A percentile compares a stretch with the other conserved stretches of the same genome.
Conservation (phyloP, 306 rosid genomes). For the Vachellia collinsii region DNA sequence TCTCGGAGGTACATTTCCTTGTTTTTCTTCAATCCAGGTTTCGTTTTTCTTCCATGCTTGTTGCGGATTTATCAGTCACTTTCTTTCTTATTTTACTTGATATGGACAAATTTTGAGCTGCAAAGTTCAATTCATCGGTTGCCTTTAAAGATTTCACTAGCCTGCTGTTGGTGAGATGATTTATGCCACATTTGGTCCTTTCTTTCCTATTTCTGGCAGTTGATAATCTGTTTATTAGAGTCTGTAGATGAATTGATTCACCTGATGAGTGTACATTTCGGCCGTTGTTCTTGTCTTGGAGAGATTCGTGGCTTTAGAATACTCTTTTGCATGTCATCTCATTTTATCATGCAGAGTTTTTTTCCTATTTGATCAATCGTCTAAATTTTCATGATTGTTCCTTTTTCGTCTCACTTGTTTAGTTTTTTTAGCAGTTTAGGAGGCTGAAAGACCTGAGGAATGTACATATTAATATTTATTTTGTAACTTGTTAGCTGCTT, state of each 20-base stretch:
- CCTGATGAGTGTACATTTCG: not conserved
- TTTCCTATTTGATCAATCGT: not conserved
- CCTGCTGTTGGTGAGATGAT: not conserved
- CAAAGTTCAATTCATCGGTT: not conserved
- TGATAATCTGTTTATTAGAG: not conserved
- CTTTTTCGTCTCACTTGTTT: not conserved
- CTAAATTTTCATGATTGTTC: not conserved
- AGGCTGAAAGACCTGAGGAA: not conserved
- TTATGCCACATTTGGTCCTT: not conserved
- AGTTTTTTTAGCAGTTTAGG: not conserved
- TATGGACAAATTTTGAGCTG: not conserved
- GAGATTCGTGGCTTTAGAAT: not conserved
- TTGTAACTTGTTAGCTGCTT: not conserved
- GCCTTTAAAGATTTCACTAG: not conserved
- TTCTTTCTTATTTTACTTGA: not conserved
- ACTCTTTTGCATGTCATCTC: not conserved
- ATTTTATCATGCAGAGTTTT: not conserved
- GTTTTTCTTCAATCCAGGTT: not conserved
- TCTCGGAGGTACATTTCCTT: slow-evolving; percentile 63
- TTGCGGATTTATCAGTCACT: not conserved
- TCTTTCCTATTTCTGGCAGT: not conserved
- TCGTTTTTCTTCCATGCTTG: not conserved
- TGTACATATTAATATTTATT: not conserved
- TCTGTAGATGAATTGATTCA: not conserved
- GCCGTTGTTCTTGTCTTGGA: not conserved